Evolutionary conservation across 371 early-diverging fungal species (phyloP).

Genomic region (Circinella minor): DNA sequence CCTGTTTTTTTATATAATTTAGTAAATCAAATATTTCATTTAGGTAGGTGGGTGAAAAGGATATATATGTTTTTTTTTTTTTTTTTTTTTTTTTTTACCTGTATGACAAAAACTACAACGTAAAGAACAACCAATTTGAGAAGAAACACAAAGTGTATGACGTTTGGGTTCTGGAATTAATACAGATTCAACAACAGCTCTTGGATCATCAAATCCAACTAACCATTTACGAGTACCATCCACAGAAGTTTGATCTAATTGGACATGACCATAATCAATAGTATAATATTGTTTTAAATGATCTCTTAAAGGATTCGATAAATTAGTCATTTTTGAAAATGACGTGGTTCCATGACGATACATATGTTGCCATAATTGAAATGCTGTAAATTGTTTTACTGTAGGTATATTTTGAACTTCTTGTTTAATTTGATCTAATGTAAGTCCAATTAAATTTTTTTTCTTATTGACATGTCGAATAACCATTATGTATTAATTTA

Average conservation of each 20-base stretch:
- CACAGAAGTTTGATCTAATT: conserved; percentile 26
- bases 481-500: background rate
- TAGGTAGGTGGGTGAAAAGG: no score
- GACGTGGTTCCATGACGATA: conserved; percentile 59
- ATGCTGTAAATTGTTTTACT: conserved; percentile 55
- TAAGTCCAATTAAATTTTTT: conserved; percentile 57
- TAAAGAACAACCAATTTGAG: conserved; percentile 90
- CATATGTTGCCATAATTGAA: conserved; percentile 71
- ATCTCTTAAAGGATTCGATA: conserved; percentile 58
- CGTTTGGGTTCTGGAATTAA: conserved; percentile 71
- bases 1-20: background rate
- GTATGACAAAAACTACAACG: conserved; percentile 93
- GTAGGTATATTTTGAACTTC: conserved; percentile 34
- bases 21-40: conserved; percentile 36
- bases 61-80: no score
- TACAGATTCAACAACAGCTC: conserved; percentile 68
- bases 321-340: conserved; percentile 70
- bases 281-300: conserved; percentile 53
- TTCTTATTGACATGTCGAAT: conserved; percentile 29
- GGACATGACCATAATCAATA: conserved; percentile 66
- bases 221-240: conserved; percentile 26
- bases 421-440: conserved; percentile 38
- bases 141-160: conserved; percentile 87
- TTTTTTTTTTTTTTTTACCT: conserved; percentile 59
- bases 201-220: conserved; percentile 44